These are phyloP conservation scores for Backusella mclennaniae DNA, from an alignment of 192 early-diverging fungal genomes.

Conservation along the genomic window DNA sequence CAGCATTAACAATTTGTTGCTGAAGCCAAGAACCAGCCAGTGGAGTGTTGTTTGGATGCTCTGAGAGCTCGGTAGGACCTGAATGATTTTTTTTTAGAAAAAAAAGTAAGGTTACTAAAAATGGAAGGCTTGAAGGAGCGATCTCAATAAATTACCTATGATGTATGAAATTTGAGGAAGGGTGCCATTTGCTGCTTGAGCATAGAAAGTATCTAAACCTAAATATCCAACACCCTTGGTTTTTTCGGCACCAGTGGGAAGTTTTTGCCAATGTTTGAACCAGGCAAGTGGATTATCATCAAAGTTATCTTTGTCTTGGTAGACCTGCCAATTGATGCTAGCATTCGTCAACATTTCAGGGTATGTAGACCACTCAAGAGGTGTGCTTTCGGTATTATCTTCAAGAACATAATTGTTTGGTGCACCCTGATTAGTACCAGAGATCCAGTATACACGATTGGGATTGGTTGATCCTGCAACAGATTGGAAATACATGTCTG, in stretches of 20 bases:
- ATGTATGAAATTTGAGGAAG: conserved; percentile 21
- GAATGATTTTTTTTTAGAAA: not conserved
- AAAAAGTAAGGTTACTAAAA: not conserved
- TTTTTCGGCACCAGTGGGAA: conserved; percentile 25
- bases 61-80: conserved; percentile 21
- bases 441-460: conserved; percentile 15
- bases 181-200: conserved; percentile 24
- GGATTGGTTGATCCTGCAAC: conserved; percentile 19
- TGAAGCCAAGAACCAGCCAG: conserved; percentile 32
- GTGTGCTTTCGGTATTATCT: conserved; percentile 22
- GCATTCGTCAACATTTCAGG: conserved; percentile 22
- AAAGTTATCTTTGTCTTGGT: conserved; percentile 29
- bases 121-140: not conserved
- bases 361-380: conserved; percentile 17
- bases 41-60: conserved; percentile 25
- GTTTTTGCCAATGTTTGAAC: conserved; percentile 26
- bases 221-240: conserved; percentile 25
- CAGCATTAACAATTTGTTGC: conserved; percentile 30
- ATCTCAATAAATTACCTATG: conserved; percentile 7
- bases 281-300: conserved; percentile 33
- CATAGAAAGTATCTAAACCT: conserved; percentile 27
- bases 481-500: conserved; percentile 23
- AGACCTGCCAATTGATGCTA: conserved; percentile 26
- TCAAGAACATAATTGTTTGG: conserved; percentile 16
- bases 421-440: not conserved